These are phyloP conservation scores for Terana coerulea DNA, from an alignment of 768 basidiomycete genomes.

Conservation along the genomic window DNA sequence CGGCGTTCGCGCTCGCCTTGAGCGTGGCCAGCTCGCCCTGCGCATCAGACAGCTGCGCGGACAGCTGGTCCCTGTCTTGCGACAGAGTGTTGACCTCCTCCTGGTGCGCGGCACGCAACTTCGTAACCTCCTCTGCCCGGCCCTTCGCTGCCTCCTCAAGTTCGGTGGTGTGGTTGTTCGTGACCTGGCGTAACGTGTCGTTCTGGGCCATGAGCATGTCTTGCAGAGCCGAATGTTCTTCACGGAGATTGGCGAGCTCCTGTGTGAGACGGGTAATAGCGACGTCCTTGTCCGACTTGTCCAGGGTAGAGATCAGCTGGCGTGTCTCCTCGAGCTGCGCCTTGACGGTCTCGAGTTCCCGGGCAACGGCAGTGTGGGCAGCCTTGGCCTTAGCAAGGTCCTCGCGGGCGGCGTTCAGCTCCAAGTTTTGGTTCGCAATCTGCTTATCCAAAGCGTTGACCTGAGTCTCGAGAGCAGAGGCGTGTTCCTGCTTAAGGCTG, in stretches of 20 bases:
- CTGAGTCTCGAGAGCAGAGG: slow-evolving; percentile 54
- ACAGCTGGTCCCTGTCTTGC: slow-evolving; percentile 59
- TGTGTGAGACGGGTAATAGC: slow-evolving; percentile 53
- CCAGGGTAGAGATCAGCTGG: slow-evolving; percentile 36
- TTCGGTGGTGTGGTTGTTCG: slow-evolving; percentile 64
- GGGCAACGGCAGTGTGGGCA: slow-evolving; percentile 44
- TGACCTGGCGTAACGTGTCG: slow-evolving; percentile 66
- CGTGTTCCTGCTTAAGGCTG: slow-evolving; percentile 61
- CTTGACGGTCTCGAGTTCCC: slow-evolving; percentile 54
- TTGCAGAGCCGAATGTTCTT: slow-evolving; percentile 61
- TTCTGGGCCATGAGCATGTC: slow-evolving; percentile 69
- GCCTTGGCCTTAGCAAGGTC: slow-evolving; percentile 76
- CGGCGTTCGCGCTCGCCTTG: slow-evolving; percentile 51
- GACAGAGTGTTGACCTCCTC: slow-evolving; percentile 54
- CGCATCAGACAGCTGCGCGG: slow-evolving; percentile 63
- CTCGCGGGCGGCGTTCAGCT: slow-evolving; percentile 82
- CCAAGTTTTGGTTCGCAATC: slow-evolving; percentile 56
- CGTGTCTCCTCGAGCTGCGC: slow-evolving; percentile 65
- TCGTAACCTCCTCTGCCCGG: slow-evolving; percentile 69
- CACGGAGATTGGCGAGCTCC: slow-evolving; percentile 60
- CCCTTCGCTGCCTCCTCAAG: slow-evolving; percentile 70
- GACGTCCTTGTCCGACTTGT: slow-evolving; percentile 43
- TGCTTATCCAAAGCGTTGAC: slow-evolving; percentile 58
- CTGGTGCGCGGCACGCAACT: slow-evolving; percentile 55
- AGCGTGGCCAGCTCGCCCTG: slow-evolving; percentile 73